Percentiles rank a stretch among this genome's conserved stretches.
phyloP scores from a whole-genome alignment of 148 eudicot genomes.

The Camellia lanceoleosa region DNA sequence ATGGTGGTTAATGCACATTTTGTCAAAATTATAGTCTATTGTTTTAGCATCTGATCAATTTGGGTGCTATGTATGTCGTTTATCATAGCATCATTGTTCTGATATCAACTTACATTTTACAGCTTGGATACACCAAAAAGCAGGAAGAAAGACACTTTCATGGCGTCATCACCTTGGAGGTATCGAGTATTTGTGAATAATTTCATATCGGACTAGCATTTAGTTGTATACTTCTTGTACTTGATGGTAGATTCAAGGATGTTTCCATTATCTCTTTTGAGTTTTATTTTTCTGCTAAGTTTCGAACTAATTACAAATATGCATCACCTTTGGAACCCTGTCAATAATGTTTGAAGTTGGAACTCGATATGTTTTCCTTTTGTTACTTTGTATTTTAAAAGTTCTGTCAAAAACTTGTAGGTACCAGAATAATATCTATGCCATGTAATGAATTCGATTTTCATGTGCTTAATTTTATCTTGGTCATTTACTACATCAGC shows the following conservation, averaged over 20 bases:
- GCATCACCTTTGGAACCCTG: neutral
- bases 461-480: neutral
- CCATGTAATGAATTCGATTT: neutral
- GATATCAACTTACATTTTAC: slow-evolving; percentile 30
- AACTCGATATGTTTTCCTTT: neutral
- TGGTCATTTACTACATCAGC: neutral
- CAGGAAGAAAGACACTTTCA: slow-evolving; percentile 97
- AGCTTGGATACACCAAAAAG: slow-evolving; percentile 98
- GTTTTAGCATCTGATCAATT: neutral
- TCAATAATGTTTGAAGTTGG: neutral
- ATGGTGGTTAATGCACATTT: neutral
- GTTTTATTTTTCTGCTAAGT: neutral
- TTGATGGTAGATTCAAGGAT: neutral
- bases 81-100: neutral
- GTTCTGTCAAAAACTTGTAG: no score
- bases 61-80: neutral
- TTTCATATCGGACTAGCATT: neutral
- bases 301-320: neutral
- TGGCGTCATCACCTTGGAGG: slow-evolving; percentile 95
- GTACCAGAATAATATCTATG: neutral
- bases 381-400: neutral
- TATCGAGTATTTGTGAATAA: slow-evolving; percentile 26
- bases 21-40: neutral
- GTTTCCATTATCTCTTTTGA: neutral
- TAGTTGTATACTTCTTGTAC: neutral